A percentile compares a stretch with the other conserved stretches of the same genome.
These are phyloP conservation scores for Naganishia vaughanmartiniae DNA, from an alignment of 768 basidiomycete genomes.

Conservation along the genomic window DNA sequence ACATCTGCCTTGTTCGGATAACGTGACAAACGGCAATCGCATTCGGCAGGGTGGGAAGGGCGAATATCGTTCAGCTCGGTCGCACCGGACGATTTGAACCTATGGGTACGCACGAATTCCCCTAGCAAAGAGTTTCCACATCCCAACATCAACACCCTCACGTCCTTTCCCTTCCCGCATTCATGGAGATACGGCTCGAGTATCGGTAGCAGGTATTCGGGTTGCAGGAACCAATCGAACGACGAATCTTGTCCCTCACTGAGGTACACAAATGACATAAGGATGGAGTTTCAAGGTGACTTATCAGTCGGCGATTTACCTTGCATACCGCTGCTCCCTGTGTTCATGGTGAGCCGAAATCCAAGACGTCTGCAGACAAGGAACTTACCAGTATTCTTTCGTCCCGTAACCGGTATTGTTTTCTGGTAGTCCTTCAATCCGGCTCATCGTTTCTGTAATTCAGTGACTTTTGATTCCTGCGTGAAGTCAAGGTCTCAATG, in stretches of 20 bases:
- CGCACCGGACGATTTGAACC: not conserved
- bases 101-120: constrained; percentile 40
- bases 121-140: constrained; percentile 49
- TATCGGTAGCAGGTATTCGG: constrained; percentile 44
- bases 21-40: not conserved
- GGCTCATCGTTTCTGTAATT: not conserved
- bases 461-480: not conserved
- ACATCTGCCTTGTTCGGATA: constrained; percentile 40
- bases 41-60: not conserved
- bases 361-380: not conserved
- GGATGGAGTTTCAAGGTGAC: not conserved
- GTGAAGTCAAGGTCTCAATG: not conserved
- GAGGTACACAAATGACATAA: not conserved
- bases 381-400: constrained; percentile 48
- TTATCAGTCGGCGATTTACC: constrained; percentile 34
- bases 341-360: not conserved
- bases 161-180: constrained; percentile 36
- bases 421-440: constrained; percentile 35
- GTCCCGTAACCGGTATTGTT: constrained; percentile 51
- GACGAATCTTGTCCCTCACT: constrained; percentile 46
- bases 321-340: constrained; percentile 51
- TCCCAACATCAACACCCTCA: constrained; percentile 48
- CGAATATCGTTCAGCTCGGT: not conserved
- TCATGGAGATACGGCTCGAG: constrained; percentile 37
- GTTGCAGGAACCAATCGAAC: constrained; percentile 53